Evolutionary conservation across 176 grass and related monocot species (phyloP).

Genomic region (Melocanna baccifera): DNA sequence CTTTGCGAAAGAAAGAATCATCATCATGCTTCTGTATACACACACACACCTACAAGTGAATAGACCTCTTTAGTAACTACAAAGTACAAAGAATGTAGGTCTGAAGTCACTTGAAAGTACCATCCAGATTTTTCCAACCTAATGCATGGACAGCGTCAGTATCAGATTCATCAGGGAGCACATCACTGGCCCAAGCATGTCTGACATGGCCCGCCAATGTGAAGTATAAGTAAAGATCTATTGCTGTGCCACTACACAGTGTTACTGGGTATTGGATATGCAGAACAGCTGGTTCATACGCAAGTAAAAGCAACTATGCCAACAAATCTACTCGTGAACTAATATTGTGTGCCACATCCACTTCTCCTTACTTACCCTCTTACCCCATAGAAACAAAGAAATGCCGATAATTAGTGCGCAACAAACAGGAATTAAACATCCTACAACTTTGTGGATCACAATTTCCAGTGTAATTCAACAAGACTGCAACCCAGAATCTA

Average conservation of each 20-base stretch:
- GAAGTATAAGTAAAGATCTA: neutral
- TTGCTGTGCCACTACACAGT: neutral
- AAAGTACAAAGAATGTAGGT: neutral
- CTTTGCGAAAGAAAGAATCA: neutral
- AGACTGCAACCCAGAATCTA: neutral
- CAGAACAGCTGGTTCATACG: neutral
- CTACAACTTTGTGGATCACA: neutral
- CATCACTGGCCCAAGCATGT: neutral
- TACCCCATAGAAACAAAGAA: neutral
- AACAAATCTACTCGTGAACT: neutral
- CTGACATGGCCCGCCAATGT: neutral
- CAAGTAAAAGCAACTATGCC: neutral
- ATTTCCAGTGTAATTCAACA: neutral
- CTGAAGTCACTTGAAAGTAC: constrained; percentile 1
- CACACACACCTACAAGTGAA: neutral
- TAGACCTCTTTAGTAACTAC: neutral
- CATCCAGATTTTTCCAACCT: neutral
- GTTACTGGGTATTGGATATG: neutral
- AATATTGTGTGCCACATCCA: neutral
- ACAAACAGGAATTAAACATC: neutral
- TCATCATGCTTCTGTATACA: neutral
- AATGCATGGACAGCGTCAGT: neutral
- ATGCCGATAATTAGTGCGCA: neutral
- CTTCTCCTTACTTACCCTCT: neutral
- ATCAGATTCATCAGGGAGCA: neutral